phyloP scores from a whole-genome alignment of 768 basidiomycete species.

The Tylopilus rubrobrunneus region DNA sequence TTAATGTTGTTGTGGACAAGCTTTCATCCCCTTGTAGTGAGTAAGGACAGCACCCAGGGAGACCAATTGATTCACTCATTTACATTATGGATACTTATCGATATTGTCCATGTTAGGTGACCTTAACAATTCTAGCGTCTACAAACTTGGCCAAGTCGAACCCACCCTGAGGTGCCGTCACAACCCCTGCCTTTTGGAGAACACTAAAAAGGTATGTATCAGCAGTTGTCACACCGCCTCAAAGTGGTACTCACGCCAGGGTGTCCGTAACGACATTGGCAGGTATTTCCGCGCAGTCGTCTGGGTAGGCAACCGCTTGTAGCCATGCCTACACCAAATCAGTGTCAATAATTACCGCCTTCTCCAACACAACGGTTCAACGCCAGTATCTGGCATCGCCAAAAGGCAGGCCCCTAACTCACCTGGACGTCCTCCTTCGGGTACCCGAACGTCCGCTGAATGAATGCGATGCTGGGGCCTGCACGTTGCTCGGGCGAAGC shows the following conservation, averaged over 20 bases:
- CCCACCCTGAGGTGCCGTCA: slow-evolving; percentile 48
- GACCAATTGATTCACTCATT: background rate
- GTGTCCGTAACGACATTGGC: slow-evolving; percentile 66
- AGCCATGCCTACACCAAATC: slow-evolving; percentile 64
- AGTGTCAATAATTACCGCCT: background rate
- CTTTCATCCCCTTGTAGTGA: slow-evolving; percentile 1
- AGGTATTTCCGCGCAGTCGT: slow-evolving; percentile 61
- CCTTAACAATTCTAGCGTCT: slow-evolving; percentile 46
- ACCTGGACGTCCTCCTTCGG: slow-evolving; percentile 78
- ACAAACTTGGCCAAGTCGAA: slow-evolving; percentile 59
- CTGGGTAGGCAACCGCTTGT: slow-evolving; percentile 70
- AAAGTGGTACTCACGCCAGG: slow-evolving; percentile 46
- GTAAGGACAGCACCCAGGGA: background rate
- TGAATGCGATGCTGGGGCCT: slow-evolving; percentile 65
- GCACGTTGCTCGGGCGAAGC: slow-evolving; percentile 53
- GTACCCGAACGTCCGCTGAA: slow-evolving; percentile 77
- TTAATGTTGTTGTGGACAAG: slow-evolving; percentile 12
- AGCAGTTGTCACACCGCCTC: background rate
- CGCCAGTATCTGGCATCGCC: too few species aligned
- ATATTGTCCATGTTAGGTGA: slow-evolving; percentile 32
- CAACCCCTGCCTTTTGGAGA: slow-evolving; percentile 73
- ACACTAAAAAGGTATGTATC: slow-evolving; percentile 40
- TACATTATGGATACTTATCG: background rate
- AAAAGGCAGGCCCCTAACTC: too few species aligned
- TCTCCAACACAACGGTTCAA: too few species aligned